These are phyloP conservation scores for Bimuria novae-zelandiae DNA, from an alignment of 2,329 filamentous ascomycete species.

Conservation along the genomic window DNA sequence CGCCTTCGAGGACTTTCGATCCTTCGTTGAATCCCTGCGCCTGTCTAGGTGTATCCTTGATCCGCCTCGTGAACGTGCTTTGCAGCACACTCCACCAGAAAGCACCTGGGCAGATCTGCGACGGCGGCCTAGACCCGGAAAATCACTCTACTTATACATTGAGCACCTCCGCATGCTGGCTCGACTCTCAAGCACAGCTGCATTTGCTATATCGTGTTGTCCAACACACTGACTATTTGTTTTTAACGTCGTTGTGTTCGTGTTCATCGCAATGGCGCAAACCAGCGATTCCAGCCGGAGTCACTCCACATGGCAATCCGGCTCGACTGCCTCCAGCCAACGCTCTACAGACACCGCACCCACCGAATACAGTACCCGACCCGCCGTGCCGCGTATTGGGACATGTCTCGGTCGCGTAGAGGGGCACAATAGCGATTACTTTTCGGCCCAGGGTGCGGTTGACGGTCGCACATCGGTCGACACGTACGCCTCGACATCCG, in stretches of 20 bases:
- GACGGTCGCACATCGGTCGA: slow-evolving; percentile 65
- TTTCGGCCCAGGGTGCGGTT: slow-evolving; percentile 17
- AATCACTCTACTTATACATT: slow-evolving; percentile 12
- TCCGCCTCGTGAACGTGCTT: slow-evolving; percentile 10
- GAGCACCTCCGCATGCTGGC: slow-evolving; percentile 15
- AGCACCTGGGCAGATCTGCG: slow-evolving; percentile 2
- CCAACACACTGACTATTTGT: slow-evolving; percentile 7
- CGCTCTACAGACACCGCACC: slow-evolving; percentile 39
- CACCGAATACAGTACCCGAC: slow-evolving; percentile 40
- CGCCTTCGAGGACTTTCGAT: slow-evolving; percentile 5
- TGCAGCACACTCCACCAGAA: slow-evolving; percentile 13
- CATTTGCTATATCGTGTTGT: slow-evolving; percentile 9
- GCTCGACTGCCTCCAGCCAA: slow-evolving; percentile 28
- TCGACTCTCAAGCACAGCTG: slow-evolving; percentile 6
- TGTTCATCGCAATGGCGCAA: slow-evolving; percentile 36
- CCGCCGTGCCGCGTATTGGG: slow-evolving; percentile 34
- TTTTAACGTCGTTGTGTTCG: neutral
- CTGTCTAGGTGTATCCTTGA: slow-evolving; percentile 9
- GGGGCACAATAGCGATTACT: slow-evolving; percentile 29
- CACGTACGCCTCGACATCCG: slow-evolving; percentile 79
- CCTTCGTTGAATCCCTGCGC: neutral
- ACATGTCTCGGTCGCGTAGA: slow-evolving; percentile 40
- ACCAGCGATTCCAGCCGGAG: slow-evolving; percentile 37
- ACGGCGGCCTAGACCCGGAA: slow-evolving; percentile 13
- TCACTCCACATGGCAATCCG: slow-evolving; percentile 22